phyloP scores from a whole-genome alignment of 306 rosid genomes.

The Vicia faba region DNA sequence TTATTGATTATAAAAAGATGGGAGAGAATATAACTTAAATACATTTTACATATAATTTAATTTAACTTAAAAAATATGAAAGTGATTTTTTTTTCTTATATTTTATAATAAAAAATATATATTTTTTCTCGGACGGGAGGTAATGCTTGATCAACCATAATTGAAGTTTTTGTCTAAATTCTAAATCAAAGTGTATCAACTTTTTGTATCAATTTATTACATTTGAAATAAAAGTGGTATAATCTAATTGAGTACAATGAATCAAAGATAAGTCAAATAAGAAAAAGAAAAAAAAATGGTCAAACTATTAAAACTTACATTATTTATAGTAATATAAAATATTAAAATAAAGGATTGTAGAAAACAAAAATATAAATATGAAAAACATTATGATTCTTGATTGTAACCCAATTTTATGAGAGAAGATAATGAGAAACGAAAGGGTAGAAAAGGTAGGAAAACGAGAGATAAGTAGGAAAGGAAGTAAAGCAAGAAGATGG shows the following conservation, averaged over 20 bases:
- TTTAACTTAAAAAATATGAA: too few species aligned
- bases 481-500: constrained; percentile 62
- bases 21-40: too few species aligned
- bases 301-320: not conserved
- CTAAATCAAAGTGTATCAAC: too few species aligned
- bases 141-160: too few species aligned
- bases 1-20: too few species aligned
- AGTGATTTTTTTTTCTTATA: too few species aligned
- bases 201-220: too few species aligned
- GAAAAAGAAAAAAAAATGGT: not conserved
- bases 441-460: not conserved
- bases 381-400: not conserved
- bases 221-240: too few species aligned
- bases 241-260: not conserved
- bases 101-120: too few species aligned
- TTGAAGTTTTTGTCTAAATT: too few species aligned
- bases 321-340: not conserved
- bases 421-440: not conserved
- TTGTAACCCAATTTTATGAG: not conserved
- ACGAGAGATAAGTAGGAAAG: constrained; percentile 55
- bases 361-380: not conserved
- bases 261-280: not conserved
- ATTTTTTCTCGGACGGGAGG: too few species aligned
- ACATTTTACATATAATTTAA: too few species aligned
- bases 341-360: not conserved